Base-by-base conservation (phyloP, 2,329 filamentous ascomycete genomes). In the Fusarium scirpi region DNA sequence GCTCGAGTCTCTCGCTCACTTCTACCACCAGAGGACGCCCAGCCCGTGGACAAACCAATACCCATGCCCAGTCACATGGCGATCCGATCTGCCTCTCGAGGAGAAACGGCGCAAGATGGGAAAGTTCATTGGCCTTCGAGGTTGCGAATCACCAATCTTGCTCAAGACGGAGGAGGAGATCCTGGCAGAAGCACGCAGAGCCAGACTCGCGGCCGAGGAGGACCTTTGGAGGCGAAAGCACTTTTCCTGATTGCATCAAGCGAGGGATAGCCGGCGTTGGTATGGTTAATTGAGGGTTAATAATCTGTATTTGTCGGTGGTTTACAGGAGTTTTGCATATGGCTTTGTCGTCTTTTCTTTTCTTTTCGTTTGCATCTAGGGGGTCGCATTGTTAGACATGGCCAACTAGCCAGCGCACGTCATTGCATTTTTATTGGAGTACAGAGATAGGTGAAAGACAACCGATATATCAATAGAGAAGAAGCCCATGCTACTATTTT, bases 101-200 rank as follows among this genome's bases (percentile, higher is more conserved):
- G 86, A 94, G 76, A 94, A 94, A 84, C 85, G 91, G 67, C 83
- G 91, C 67, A 89, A 90, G 80, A 88, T 94, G 76, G 92, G 91
- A 47, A 84, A 87, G 71, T 94, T 94, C 71, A 93, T 94, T 76
- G 92, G 92, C 15, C 81, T 94, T 60, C 81, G 88, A 53, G 91
- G 90, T 3, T 85, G 83, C 67, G 81, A 84, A 41, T 78, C 77
- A 20, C 82, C 83, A 12, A 65, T 75, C 54, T 57, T 77, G 49
- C 69, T 80, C 65, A 81, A 80, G 76, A 80, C 80, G 11, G 83
- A 87, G 71, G 83, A 86, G 38, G 83, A 87, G 68, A 82, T 87
- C 59, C 70, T 80, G 47, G 81, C 81, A 54, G 82, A 83, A 57
- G 84, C 82, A 11, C 75, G 82, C 41, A 75, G 77, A 55, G 80